Base-by-base conservation (phyloP, 1,284 basidiomycete genomes). In the Exobasidium rhododendri region DNA sequence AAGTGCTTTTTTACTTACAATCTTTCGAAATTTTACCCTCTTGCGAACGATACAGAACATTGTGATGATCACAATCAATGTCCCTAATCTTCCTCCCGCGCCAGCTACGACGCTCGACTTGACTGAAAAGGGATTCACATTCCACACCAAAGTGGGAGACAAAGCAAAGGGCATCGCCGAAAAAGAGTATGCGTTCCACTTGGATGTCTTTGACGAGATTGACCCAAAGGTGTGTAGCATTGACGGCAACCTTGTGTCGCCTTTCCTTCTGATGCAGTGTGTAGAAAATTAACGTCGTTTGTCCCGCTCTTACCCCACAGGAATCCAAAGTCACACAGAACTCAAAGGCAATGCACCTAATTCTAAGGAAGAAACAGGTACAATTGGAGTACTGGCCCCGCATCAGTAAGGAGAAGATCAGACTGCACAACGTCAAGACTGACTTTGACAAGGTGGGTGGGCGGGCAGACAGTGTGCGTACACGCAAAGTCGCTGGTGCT, bases 221-320 rank as follows among this genome's bases (percentile, higher is more conserved):
- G 75, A 74, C 54, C 63, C 35, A 40, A 40, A 40, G 35, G 35
- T 67, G 44, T 31, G 65, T 64, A 2, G 7, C 91, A 94, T 7
- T 22, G 10, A 29, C 49, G 49, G 43, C 43, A n/a, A n/a, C n/a
- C n/a, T n/a, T n/a, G n/a, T n/a, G n/a, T n/a, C n/a, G n/a, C n/a
- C n/a, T n/a, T n/a, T n/a, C n/a, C n/a, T n/a, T n/a, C n/a, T n/a
- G n/a, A n/a, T n/a, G n/a, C n/a, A n/a, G n/a, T n/a, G n/a, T n/a
- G n/a, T n/a, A n/a, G n/a, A n/a, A n/a, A n/a, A n/a, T n/a, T n/a
- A n/a, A n/a, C n/a, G n/a, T n/a, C n/a, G n/a, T n/a, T n/a, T n/a
- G n/a, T n/a, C n/a, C n/a, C n/a, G n/a, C n/a, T n/a, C n/a, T n/a
- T n/a, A n/a, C 7, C 17, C 17, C 54, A n/a, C 45, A 66, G 46